Evolutionary conservation across 352 stramenopile species (phyloP).

Genomic region (Globisporangium mamillatum): DNA sequence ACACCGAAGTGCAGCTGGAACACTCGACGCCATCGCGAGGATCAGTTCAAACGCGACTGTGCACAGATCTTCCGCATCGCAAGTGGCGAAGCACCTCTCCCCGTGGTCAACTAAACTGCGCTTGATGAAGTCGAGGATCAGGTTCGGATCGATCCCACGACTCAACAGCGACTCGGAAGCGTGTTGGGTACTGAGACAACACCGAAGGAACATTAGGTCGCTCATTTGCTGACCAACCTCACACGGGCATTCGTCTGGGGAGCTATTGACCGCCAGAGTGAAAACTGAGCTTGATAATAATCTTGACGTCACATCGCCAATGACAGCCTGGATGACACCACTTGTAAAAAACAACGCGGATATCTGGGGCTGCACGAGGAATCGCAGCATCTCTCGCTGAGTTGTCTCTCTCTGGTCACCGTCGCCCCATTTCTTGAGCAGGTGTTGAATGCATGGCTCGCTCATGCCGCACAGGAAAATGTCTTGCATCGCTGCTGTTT

Average conservation of each 20-base stretch:
- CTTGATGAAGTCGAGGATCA: constrained; percentile 27
- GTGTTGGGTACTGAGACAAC: constrained; percentile 33
- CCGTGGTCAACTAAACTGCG: constrained; percentile 25
- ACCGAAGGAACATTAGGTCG: constrained; percentile 24
- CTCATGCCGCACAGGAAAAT: background rate
- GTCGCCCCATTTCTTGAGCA: constrained; percentile 6
- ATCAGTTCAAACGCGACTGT: constrained; percentile 35
- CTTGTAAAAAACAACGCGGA: constrained; percentile 15
- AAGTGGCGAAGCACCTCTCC: constrained; percentile 20
- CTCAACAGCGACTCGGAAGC: constrained; percentile 11
- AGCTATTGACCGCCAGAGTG: constrained; percentile 36
- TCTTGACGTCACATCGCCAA: constrained; percentile 10
- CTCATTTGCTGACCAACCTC: constrained; percentile 17
- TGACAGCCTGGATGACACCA: constrained; percentile 16
- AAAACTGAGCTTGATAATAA: constrained; percentile 25
- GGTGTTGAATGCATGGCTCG: background rate
- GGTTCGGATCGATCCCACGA: background rate
- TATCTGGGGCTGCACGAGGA: constrained; percentile 9
- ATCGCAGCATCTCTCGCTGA: constrained; percentile 1
- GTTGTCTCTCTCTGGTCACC: background rate
- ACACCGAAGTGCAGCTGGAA: constrained; percentile 34
- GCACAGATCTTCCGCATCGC: constrained; percentile 39
- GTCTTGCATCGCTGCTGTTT: background rate
- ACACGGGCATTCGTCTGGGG: constrained; percentile 30
- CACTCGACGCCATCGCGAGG: constrained; percentile 30